phyloP scores from a whole-genome alignment of 192 early-diverging fungal genomes.

The Coemansia sp. region DNA sequence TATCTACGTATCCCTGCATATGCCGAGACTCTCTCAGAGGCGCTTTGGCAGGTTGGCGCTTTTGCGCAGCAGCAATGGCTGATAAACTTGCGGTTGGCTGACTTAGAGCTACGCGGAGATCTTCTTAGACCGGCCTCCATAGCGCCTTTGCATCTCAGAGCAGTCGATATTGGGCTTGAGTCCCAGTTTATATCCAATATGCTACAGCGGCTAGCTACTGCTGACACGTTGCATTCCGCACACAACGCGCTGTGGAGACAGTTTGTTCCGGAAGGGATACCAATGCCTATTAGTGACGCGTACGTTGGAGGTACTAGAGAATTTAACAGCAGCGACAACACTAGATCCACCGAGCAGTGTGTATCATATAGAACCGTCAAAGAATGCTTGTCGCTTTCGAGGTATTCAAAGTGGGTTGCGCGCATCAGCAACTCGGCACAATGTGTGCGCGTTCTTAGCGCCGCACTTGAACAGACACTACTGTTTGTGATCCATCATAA shows the following conservation, averaged over 20 bases:
- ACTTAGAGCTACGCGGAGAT: slow-evolving; percentile 3
- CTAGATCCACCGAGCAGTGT: neutral
- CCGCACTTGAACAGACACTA: slow-evolving; percentile 35
- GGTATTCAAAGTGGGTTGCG: slow-evolving; percentile 53
- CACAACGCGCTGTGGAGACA: slow-evolving; percentile 8
- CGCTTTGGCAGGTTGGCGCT: slow-evolving; percentile 46
- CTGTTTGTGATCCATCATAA: neutral
- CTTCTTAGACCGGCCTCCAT: slow-evolving; percentile 24
- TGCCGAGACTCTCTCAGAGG: slow-evolving; percentile 39
- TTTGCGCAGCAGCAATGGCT: slow-evolving; percentile 46
- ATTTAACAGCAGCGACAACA: neutral
- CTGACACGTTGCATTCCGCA: neutral
- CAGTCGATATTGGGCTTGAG: slow-evolving; percentile 36
- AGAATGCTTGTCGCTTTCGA: slow-evolving; percentile 8
- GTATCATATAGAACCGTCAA: neutral
- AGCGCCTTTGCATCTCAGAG: slow-evolving; percentile 37
- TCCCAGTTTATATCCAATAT: slow-evolving; percentile 18
- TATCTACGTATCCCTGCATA: slow-evolving; percentile 38
- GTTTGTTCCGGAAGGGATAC: slow-evolving; percentile 14
- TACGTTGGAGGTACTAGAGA: neutral
- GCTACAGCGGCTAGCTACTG: slow-evolving; percentile 9
- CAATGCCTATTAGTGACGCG: neutral
- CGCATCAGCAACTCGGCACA: slow-evolving; percentile 35
- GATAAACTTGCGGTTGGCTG: slow-evolving; percentile 20
- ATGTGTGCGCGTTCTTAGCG: slow-evolving; percentile 29